These are phyloP conservation scores for Colletotrichum acutatum DNA, from an alignment of 2,329 filamentous ascomycete genomes.

Conservation along the genomic window DNA sequence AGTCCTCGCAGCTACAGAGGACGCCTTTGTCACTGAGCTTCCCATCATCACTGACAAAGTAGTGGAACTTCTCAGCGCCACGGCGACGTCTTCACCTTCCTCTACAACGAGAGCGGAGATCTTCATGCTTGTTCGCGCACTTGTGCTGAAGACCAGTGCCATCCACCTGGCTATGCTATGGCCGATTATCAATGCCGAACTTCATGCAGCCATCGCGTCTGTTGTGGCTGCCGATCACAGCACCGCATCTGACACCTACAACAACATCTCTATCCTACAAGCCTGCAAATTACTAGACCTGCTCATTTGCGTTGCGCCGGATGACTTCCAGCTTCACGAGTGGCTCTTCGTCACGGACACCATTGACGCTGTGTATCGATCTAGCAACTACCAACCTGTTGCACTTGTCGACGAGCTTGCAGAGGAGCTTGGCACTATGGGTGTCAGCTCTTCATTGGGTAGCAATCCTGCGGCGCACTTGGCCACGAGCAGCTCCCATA, in stretches of 20 bases:
- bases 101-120: constrained; percentile 89
- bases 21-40: constrained; percentile 84
- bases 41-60: constrained; percentile 81
- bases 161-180: constrained; percentile 87
- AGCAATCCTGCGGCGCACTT: constrained; percentile 51
- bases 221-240: constrained; percentile 75
- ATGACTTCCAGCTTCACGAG: constrained; percentile 98
- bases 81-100: constrained; percentile 89
- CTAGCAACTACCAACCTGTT: constrained; percentile 73
- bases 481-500: constrained; percentile 48
- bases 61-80: constrained; percentile 86
- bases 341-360: constrained; percentile 99
- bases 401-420: constrained; percentile 88
- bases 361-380: constrained; percentile 92
- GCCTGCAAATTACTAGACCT: constrained; percentile 94
- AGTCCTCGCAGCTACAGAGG: constrained; percentile 79
- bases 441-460: constrained; percentile 45
- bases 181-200: constrained; percentile 88
- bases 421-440: constrained; percentile 72
- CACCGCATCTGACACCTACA: constrained; percentile 76
- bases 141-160: constrained; percentile 82
- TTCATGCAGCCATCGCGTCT: constrained; percentile 82
- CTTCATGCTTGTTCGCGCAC: constrained; percentile 85
- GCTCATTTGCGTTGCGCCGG: constrained; percentile 85
- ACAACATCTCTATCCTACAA: constrained; percentile 81